Evolutionary conservation across 139 green algal species (phyloP).

Genomic region (Haematococcus lacustris): DNA sequence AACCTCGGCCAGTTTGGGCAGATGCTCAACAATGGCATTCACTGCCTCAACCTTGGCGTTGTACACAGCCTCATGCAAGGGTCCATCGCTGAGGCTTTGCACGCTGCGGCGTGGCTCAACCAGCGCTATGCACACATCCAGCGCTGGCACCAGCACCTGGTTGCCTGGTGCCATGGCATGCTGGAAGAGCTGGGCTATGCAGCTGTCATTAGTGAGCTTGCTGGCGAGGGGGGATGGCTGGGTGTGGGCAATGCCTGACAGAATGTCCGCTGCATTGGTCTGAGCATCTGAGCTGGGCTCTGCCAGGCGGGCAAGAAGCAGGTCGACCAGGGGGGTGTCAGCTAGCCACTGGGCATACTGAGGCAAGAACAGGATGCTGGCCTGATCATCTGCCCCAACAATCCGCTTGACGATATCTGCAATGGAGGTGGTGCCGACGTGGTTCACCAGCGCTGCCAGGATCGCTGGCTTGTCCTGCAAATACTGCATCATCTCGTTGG

Average conservation of each 20-base stretch:
- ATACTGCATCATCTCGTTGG: conserved; percentile 63
- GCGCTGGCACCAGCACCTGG: conserved; percentile 48
- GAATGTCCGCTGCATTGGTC: conserved; percentile 75
- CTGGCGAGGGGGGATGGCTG: conserved; percentile 59
- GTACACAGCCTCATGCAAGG: not conserved
- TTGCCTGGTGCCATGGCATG: conserved; percentile 26
- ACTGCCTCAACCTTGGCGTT: not conserved
- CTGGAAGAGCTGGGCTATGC: conserved; percentile 39
- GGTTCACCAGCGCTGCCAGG: conserved; percentile 39
- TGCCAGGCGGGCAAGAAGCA: conserved; percentile 57
- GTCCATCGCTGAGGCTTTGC: not conserved
- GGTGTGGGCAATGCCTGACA: conserved; percentile 69
- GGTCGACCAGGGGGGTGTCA: conserved; percentile 63
- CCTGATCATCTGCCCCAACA: conserved; percentile 79
- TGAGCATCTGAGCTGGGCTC: conserved; percentile 43
- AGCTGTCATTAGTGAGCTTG: conserved; percentile 44
- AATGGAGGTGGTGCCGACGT: conserved; percentile 74
- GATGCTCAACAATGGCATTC: conserved; percentile 29
- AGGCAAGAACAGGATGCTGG: conserved; percentile 39
- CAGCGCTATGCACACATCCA: conserved; percentile 76
- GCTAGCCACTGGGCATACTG: conserved; percentile 58
- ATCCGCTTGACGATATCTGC: conserved; percentile 79
- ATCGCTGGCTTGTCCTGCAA: conserved; percentile 38
- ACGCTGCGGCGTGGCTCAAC: conserved; percentile 56
- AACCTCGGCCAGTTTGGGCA: conserved; percentile 44